A percentile compares a stretch with the other conserved stretches of the same genome.
Evolutionary conservation across 208 protist genomes (phyloP).

Genomic region (Lotmaria passim): DNA sequence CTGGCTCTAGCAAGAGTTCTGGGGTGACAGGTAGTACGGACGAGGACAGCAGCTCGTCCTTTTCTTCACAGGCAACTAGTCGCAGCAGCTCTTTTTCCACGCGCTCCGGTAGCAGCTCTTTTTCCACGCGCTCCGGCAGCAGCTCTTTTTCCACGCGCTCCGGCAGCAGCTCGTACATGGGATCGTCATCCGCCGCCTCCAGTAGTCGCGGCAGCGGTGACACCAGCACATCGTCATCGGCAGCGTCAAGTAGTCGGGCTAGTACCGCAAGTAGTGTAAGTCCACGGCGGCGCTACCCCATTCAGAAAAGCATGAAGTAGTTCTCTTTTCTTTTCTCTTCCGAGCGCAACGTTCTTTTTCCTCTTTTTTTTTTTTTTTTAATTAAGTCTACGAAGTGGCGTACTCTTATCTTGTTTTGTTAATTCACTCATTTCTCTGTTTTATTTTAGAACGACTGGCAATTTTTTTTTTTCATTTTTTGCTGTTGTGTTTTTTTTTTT

Average conservation of each 20-base stretch:
- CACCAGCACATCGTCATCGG: not conserved
- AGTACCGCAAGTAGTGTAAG: not conserved
- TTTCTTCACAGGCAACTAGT: slow-evolving; percentile 2
- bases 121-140: too few species aligned
- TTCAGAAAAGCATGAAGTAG: too few species aligned
- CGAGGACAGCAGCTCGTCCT: not conserved
- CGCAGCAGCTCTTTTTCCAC: too few species aligned
- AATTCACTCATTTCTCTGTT: too few species aligned
- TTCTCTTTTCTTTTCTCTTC: not conserved
- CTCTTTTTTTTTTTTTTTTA: not conserved
- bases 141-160: too few species aligned
- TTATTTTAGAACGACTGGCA: too few species aligned
- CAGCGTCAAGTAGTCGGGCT: not conserved
- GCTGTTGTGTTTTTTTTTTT: too few species aligned
- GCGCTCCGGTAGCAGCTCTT: too few species aligned
- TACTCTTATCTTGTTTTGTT: too few species aligned
- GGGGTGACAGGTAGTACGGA: not conserved
- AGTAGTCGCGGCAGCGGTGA: not conserved
- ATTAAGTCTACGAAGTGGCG: too few species aligned
- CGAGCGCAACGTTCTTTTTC: not conserved
- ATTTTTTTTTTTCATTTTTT: too few species aligned
- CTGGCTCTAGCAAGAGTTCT: slow-evolving; percentile 6
- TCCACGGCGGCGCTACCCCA: not conserved
- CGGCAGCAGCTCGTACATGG: not conserved
- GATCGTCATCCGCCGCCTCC: not conserved